Evolutionary conservation across 164 flowering plant species (phyloP).

Genomic region (Tinospora cordifolia): DNA sequence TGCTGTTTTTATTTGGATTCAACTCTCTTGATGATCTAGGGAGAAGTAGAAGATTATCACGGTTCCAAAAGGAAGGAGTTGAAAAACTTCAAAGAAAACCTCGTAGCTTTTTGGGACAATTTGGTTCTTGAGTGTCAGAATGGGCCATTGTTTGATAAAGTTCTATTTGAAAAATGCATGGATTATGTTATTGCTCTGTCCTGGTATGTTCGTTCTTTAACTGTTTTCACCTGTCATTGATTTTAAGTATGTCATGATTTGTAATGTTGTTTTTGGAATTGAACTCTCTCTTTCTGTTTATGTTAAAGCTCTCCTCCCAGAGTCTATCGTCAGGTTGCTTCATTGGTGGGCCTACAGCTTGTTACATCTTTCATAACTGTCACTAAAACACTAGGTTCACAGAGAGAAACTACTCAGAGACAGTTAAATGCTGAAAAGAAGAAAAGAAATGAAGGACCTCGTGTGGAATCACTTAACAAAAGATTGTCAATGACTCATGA

Average conservation of each 20-base stretch:
- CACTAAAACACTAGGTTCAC: conserved; percentile 77
- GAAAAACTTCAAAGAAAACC: conserved; percentile 85
- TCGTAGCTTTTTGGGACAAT: conserved; percentile 69
- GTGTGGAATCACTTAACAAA: conserved; percentile 77
- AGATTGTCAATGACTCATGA: conserved; percentile 73
- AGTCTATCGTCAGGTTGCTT: conserved; percentile 83
- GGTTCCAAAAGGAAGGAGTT: conserved; percentile 77
- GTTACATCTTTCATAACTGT: conserved; percentile 88
- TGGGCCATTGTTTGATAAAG: conserved; percentile 80
- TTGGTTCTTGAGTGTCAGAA: conserved; percentile 81
- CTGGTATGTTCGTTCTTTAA: conserved; percentile 56
- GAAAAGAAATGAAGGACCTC: conserved; percentile 81
- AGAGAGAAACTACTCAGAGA: conserved; percentile 92
- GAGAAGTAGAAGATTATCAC: conserved; percentile 73
- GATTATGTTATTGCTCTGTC: conserved; percentile 89
- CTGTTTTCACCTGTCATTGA: conserved; percentile 3
- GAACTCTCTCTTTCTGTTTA: conserved; percentile 8
- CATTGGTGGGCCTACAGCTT: conserved; percentile 88
- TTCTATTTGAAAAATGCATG: conserved; percentile 84
- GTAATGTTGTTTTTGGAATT: conserved; percentile 6
- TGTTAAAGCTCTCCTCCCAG: conserved; percentile 89
- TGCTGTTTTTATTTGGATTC: conserved; percentile 7
- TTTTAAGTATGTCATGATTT: conserved; percentile 1
- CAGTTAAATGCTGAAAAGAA: conserved; percentile 92
- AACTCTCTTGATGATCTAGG: conserved; percentile 37